Percentiles rank a stretch among this genome's conserved stretches.
Conservation (phyloP, 306 rosid species). For the Gillenia trifoliata region DNA sequence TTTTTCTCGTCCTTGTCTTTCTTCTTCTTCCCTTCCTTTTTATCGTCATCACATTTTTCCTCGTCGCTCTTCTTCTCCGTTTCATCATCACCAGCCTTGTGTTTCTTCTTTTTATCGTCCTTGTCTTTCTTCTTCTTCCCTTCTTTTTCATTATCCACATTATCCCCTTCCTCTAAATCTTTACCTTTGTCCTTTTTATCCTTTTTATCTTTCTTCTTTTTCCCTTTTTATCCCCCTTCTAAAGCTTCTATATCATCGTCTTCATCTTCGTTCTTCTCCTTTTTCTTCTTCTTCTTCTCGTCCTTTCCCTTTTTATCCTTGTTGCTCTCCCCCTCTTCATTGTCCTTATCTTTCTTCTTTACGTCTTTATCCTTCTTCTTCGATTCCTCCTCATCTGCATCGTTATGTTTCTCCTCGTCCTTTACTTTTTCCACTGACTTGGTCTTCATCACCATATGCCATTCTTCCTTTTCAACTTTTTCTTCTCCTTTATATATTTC, state of each 20-base stretch:
- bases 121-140: slow-evolving; percentile 11
- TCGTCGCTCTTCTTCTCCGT: background rate
- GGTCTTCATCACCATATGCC: slow-evolving; percentile 25
- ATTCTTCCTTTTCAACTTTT: slow-evolving; percentile 20
- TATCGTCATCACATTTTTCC: background rate
- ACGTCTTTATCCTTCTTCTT: slow-evolving; percentile 26
- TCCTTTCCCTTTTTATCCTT: slow-evolving; percentile 13
- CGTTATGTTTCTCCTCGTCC: slow-evolving; percentile 29
- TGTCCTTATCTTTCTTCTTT: slow-evolving; percentile 12
- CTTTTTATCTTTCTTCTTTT: slow-evolving; percentile 1
- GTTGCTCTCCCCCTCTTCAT: background rate
- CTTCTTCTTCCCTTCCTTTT: slow-evolving; percentile 5
- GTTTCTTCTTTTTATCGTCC: background rate
- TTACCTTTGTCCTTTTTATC: background rate
- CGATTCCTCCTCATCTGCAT: slow-evolving; percentile 25
- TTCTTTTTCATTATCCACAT: background rate
- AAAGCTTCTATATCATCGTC: background rate
- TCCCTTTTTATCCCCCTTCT: too few relatives aligned
- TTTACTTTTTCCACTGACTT: too few relatives aligned
- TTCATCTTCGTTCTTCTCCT: background rate
- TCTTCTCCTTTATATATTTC: slow-evolving; percentile 5
- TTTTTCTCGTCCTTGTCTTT: slow-evolving; percentile 7
- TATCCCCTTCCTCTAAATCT: background rate
- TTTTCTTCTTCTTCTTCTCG: slow-evolving; percentile 5
- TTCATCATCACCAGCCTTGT: slow-evolving; percentile 6